Evolutionary conservation across 2,329 filamentous ascomycete genomes (phyloP), one percentile per base, ranked within the genome.

Genomic region (Fusarium succisae): DNA sequence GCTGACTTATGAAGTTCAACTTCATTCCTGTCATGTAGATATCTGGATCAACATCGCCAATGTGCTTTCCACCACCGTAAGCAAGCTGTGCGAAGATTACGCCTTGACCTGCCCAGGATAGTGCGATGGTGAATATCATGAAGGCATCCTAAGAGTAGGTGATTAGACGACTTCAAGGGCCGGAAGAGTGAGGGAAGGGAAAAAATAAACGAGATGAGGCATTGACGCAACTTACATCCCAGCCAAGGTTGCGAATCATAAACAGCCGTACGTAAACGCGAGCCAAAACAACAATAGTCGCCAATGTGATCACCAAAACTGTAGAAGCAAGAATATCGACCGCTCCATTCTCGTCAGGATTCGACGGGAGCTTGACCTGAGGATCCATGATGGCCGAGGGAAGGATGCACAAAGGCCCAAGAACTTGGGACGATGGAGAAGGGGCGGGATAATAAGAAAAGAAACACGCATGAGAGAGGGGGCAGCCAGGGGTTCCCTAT

Each of bases 221-320:
- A 22, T 18, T 56, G 11, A 4, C 22, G 32, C 8, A 45, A 75
- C 80, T 63, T 69, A 82, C 87, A 80, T 90, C 88, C 30, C 81
- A 73, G 5, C 87, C 86, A 50, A 86, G 80, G 35, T 84, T 85
- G 30, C 83, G 85, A 50, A 89, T 81, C 77, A 89, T 83, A 17
- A 78, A 74, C 6, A 83, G 32, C 17, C 87, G 83, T 32, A 88
- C 87, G 65, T 86, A 87, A 39, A 84, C 76, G 37, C 86, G 83
- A n/a, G 84, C 76, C 9, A 82, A 12, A 3, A 87, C 83, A 3
- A 81, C 77, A 15, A 86, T 55, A 1, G 82, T 74, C 4, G 85
- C 83, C 18, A 83, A 47, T 1, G 78, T 75, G 20, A 83, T 82
- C 54, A 86, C 80, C 3, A 82, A 66, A 15, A 83, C 75, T 4